Conservation (phyloP, 768 basidiomycete species). For the Scleroderma citrinum region DNA sequence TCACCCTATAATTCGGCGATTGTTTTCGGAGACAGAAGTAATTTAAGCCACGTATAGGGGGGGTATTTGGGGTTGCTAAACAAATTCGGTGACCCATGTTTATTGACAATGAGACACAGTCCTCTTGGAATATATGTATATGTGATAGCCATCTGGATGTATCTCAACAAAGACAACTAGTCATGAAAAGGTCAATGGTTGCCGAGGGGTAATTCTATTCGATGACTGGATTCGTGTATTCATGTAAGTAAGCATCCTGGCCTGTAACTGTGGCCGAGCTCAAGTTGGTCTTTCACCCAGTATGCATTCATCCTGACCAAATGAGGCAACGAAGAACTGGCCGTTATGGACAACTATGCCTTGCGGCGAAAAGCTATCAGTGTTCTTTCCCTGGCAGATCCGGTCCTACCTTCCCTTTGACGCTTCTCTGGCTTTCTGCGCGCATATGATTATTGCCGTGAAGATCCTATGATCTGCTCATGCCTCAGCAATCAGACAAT, state of each 20-base stretch:
- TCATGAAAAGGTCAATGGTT: conserved; percentile 49
- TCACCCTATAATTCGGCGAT: too few relatives aligned
- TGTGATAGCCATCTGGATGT: too few relatives aligned
- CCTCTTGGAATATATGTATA: too few relatives aligned
- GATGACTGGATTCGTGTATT: conserved; percentile 82
- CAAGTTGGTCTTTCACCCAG: conserved; percentile 32
- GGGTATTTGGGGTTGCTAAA: too few relatives aligned
- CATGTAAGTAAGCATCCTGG: conserved; percentile 56
- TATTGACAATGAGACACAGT: too few relatives aligned
- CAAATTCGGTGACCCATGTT: too few relatives aligned
- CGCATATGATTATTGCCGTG: conserved; percentile 77
- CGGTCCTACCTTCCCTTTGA: neutral
- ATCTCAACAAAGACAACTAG: too few relatives aligned
- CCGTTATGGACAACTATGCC: conserved; percentile 81
- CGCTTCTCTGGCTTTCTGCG: conserved; percentile 47
- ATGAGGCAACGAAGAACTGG: conserved; percentile 56
- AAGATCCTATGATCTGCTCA: conserved; percentile 83
- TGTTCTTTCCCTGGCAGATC: conserved; percentile 45
- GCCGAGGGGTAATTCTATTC: conserved; percentile 77
- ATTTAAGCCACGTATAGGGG: too few relatives aligned
- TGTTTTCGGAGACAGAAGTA: too few relatives aligned
- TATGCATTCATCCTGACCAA: conserved; percentile 68
- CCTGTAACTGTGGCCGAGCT: neutral
- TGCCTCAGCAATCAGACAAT: conserved; percentile 90
- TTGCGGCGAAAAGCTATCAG: conserved; percentile 85